Evolutionary conservation across 139 green algal genomes (phyloP), one percentile per base, ranked within the genome.

Genomic region (Tetraselmis chui): DNA sequence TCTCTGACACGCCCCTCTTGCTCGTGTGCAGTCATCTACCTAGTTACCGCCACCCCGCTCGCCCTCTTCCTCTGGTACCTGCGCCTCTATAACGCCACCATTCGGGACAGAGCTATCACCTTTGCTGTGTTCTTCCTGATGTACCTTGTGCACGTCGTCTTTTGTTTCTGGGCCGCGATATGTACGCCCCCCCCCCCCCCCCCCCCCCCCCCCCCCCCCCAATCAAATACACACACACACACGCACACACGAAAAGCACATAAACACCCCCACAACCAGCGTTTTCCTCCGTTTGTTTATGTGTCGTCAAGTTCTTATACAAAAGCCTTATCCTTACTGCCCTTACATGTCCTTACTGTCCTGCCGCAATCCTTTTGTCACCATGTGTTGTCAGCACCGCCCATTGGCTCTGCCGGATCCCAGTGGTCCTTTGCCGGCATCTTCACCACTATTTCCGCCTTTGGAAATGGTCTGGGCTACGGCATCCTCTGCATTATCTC

Each of bases 401-500:
- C 85, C 1, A 84, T 87, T 76, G 31, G 25, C 18, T 31, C 78
- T 30, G 78, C 18, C 25, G 2, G 27, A 75, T 29, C 32, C 18
- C 30, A 29, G 26, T 1, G 30, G 75, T 83, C 59, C 30, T 89
- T 91, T 79, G 85, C 85, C 30, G 89, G 89, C 74, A 89, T 85
- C 79, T 87, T 88, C 59, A 76, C 59, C 26, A 77, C 78, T 30
- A 79, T 89, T 75, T 83, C 84, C 30, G 31, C 80, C 2, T 86
- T 89, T 1, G 11, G 25, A 27, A 75, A 83, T 58, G 90, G 85
- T 80, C 87, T 79, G 1, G 84, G 85, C 18, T 75, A 86, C 23
- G 90, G 88, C n/a, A 80, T 90, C 26, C 24, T 93, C 22, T 92
- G 90, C 81, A 85, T 90, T 27, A 88, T 92, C 78, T 87, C 85